Base-by-base conservation (phyloP, 352 stramenopile genomes). In the Phytophthora lateralis region DNA sequence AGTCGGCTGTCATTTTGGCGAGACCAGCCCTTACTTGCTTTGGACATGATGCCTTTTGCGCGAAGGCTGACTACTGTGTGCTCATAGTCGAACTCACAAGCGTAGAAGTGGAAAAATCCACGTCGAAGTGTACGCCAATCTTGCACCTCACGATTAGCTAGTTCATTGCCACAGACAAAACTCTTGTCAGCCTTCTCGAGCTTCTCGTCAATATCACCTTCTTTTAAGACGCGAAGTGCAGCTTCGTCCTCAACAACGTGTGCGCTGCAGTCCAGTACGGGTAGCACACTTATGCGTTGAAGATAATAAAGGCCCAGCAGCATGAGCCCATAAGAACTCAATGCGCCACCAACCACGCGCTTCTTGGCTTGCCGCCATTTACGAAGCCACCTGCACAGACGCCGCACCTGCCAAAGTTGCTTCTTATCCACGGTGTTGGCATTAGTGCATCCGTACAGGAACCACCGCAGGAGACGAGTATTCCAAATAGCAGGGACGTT, bases 401-500 rank as follows among this genome's bases (percentile, higher is more conserved):
- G 58, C 17, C 62, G 66, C n/a, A 65, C 60, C 5, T 76, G 49
- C 18, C 26, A 17, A 17, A 63, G 30, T 29, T 68, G 65, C 9
- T 7, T 47, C 34, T 30, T 43, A 47, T 66, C 27, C 15, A 15
- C 11, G 27, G 46, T 14, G 51, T n/a, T 45, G 14, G 26, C 10
- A 35, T 44, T 27, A 7, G 11, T 27, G 46, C 42, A 45, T 6
- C 52, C 62, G 43, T 62, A 45, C 39, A 89, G 57, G 6, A 82
- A 24, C 43, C 60, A 66, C 14, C 60, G 51, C 20, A 90, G 60
- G 8, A 95, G 76, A 43, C 78, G 68, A 18, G 84, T 89, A 63
- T 95, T 95, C 82, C 81, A 95, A 10, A 95, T 55, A 15, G 86
- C 84, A 4, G 86, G 46, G n/a, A 88, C 21, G 58, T 95, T 95